Conservation (phyloP, 257 asterid genomes). For the Pogostemon cablin region DNA sequence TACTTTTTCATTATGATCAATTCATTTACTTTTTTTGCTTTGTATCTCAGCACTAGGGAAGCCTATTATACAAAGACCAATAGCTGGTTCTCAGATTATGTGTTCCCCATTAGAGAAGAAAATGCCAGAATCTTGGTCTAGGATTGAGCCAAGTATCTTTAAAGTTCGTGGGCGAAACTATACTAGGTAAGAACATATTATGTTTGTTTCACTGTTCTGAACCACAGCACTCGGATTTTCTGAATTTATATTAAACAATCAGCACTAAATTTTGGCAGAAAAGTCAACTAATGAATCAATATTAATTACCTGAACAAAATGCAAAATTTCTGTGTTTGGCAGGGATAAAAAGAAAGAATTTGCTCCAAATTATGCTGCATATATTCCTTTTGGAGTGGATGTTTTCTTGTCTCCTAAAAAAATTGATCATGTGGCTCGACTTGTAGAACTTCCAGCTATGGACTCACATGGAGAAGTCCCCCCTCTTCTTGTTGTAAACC, state of each 20-base stretch:
- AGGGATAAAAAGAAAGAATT: conserved; percentile 94
- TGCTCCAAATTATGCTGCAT: conserved; percentile 70
- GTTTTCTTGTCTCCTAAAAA: conserved; percentile 79
- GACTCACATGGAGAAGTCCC: conserved; percentile 69
- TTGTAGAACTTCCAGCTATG: conserved; percentile 79
- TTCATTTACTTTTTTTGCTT: conserved; percentile 22
- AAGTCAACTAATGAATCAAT: conserved; percentile 12
- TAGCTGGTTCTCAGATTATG: conserved; percentile 85
- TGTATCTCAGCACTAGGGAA: conserved; percentile 60
- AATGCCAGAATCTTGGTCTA: conserved; percentile 72
- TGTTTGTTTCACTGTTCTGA: conserved; percentile 6
- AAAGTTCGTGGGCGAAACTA: conserved; percentile 78
- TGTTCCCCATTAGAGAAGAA: conserved; percentile 71
- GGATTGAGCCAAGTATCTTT: conserved; percentile 66
- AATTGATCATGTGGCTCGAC: conserved; percentile 82
- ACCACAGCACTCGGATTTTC: not conserved
- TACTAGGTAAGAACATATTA: conserved; percentile 50
- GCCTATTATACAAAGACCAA: conserved; percentile 65
- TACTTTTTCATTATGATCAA: not conserved
- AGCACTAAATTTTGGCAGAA: not conserved
- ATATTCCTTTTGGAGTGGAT: conserved; percentile 86
- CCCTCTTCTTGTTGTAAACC: conserved; percentile 81
- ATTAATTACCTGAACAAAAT: not conserved
- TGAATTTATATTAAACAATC: not conserved
- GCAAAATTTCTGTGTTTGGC: conserved; percentile 33